These are phyloP conservation scores for Umbelopsis sp. DNA, from an alignment of 192 early-diverging fungal species.

Conservation along the genomic window DNA sequence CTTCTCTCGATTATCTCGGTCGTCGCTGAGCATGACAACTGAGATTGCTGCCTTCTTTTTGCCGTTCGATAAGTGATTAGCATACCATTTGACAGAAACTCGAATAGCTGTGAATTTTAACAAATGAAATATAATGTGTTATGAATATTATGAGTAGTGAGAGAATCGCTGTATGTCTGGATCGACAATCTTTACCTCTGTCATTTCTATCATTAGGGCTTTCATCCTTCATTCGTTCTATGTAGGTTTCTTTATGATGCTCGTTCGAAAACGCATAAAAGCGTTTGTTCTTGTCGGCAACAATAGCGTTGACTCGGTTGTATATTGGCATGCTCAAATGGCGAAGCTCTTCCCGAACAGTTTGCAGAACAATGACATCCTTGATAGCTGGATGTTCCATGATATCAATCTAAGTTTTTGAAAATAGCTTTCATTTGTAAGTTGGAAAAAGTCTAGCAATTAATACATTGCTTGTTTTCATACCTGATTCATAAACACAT, in stretches of 20 bases:
- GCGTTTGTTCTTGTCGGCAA: constrained; percentile 68
- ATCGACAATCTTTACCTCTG: constrained; percentile 48
- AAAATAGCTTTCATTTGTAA: constrained; percentile 1
- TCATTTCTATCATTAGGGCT: constrained; percentile 96
- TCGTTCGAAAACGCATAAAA: constrained; percentile 98
- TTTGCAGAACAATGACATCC: constrained; percentile 92
- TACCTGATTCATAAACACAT: constrained; percentile 88
- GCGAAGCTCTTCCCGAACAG: constrained; percentile 90
- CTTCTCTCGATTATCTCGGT: constrained; percentile 81
- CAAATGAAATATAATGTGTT: background rate
- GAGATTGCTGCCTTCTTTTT: constrained; percentile 37
- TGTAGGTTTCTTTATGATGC: constrained; percentile 88
- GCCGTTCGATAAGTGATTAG: constrained; percentile 59
- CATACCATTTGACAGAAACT: constrained; percentile 83
- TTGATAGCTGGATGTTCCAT: constrained; percentile 87
- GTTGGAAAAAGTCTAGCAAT: background rate
- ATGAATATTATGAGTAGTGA: too few relatives aligned
- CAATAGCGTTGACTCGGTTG: constrained; percentile 73
- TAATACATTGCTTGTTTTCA: constrained; percentile 17
- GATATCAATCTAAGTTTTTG: constrained; percentile 76
- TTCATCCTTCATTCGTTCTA: constrained; percentile 80
- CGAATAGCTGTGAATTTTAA: constrained; percentile 73
- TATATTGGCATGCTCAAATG: constrained; percentile 82
- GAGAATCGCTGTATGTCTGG: too few relatives aligned
- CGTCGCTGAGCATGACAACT: constrained; percentile 85